Evolutionary conservation across 306 rosid genomes (phyloP).

Genomic region (Cyclanthera cordifolia): DNA sequence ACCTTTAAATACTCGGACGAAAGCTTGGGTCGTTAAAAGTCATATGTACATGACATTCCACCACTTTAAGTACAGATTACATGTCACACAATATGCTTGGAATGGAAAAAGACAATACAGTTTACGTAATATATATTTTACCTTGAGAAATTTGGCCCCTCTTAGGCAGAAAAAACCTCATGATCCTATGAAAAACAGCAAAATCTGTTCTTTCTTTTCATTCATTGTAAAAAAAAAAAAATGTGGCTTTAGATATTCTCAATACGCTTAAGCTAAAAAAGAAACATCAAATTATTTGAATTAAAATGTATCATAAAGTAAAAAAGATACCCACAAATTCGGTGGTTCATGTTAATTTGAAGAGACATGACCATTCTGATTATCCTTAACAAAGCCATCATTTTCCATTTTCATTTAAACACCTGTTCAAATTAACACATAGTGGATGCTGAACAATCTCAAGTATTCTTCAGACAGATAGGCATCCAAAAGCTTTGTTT

Average conservation of each 20-base stretch:
- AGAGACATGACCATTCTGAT: slow-evolving; percentile 15
- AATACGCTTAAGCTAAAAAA: slow-evolving; percentile 15
- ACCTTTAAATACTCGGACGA: too few species aligned
- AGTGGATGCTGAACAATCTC: slow-evolving; percentile 6
- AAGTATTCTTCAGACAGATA: neutral
- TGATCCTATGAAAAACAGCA: slow-evolving; percentile 8
- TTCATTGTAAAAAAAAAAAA: too few species aligned
- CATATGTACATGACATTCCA: too few species aligned
- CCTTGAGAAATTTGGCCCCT: too few species aligned
- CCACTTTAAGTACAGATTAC: too few species aligned
- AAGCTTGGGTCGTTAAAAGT: too few species aligned
- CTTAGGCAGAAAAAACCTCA: too few species aligned
- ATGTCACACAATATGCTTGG: too few species aligned
- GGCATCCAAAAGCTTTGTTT: neutral
- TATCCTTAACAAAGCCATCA: too few species aligned
- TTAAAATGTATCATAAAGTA: slow-evolving; percentile 11
- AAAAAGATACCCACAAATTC: slow-evolving; percentile 20
- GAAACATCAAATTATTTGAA: neutral
- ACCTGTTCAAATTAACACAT: neutral
- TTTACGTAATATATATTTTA: neutral
- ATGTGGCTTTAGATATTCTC: slow-evolving; percentile 22
- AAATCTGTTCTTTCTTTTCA: neutral
- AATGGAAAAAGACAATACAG: too few species aligned
- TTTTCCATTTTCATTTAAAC: too few species aligned
- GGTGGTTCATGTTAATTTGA: slow-evolving; percentile 23